Evolutionary conservation across 2,329 filamentous ascomycete genomes (phyloP), one percentile per base, ranked within the genome.

Genomic region (Pezicula carpinea): DNA sequence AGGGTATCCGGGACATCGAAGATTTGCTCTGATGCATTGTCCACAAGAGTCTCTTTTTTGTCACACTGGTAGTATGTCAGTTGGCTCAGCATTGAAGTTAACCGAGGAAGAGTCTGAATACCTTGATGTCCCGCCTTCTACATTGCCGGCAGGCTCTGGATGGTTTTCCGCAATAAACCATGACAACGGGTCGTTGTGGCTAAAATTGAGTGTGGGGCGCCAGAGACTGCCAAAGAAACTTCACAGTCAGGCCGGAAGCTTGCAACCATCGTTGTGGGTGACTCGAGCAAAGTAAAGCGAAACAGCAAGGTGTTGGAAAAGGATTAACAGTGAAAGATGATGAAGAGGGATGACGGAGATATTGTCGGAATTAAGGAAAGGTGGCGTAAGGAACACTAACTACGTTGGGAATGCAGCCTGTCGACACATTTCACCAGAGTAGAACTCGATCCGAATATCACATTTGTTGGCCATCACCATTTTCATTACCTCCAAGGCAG

Each of bases 81-180:
- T 13, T 38, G 7, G 21, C 17, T n/a, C 34, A 31, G 17, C 34
- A 2, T 2, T 11, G 15, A 32, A 18, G 7, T 47, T 3, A 4
- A 7, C 6, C n/a, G 13, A 26, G 13, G 23, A 33, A 18, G 13
- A 39, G n/a, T n/a, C n/a, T 36, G n/a, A 23, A 39, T 40, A 50
- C 50, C 39, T 48, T 54, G 5, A 55, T 33, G 44, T 51, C 48
- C 41, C 54, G 44, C 19, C 17, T 48, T 45, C 54, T 50, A 34
- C 55, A 58, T 44, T 52, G 43, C 32, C 47, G 22, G 22, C 52
- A 54, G 14, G 54, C 50, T 40, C 52, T 54, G 10, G 50, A 56
- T 10, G 29, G 47, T 18, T 43, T 50, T n/a, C 52, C 48, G 29
- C 49, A 53, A 39, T 53, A 53, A 10, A 53, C 51, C 51, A 53